phyloP scores from a whole-genome alignment of 2,329 filamentous ascomycete species.

The Pseudogymnoascus sp. region DNA sequence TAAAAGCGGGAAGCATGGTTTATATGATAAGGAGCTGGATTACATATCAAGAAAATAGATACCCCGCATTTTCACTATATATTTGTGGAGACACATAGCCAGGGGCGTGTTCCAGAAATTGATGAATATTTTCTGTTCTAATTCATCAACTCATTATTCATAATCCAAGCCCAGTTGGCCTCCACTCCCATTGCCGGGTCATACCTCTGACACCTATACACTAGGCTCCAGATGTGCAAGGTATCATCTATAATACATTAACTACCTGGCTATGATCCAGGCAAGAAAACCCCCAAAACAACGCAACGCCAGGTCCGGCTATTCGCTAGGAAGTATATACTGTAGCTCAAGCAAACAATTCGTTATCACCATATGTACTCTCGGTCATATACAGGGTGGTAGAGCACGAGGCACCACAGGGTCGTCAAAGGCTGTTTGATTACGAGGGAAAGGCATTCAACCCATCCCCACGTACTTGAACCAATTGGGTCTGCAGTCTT shows the following conservation, averaged over 20 bases:
- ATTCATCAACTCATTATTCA: constrained; percentile 10
- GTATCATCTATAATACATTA: not conserved
- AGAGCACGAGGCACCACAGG: not conserved
- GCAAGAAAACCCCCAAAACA: not conserved
- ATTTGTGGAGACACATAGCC: not conserved
- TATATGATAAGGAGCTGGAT: constrained; percentile 4
- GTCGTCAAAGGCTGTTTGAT: not conserved
- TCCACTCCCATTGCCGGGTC: not conserved
- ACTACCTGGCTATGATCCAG: not conserved
- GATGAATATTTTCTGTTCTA: constrained; percentile 3
- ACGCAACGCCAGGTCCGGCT: not conserved
- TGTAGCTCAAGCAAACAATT: constrained; percentile 2
- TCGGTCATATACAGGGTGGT: not conserved
- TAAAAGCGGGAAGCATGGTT: not conserved
- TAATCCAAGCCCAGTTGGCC: not conserved
- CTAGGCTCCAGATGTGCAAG: not conserved
- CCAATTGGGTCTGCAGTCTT: constrained; percentile 94
- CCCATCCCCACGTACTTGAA: constrained; percentile 89
- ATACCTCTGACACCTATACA: not conserved
- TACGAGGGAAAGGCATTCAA: constrained; percentile 35
- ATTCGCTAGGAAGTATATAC: not conserved
- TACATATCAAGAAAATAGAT: constrained; percentile 4
- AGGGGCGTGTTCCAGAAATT: not conserved
- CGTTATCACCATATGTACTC: not conserved
- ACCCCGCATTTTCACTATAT: constrained; percentile 7